Evolutionary conservation across 768 basidiomycete genomes (phyloP).

Genomic region (Tulasnella sp.): DNA sequence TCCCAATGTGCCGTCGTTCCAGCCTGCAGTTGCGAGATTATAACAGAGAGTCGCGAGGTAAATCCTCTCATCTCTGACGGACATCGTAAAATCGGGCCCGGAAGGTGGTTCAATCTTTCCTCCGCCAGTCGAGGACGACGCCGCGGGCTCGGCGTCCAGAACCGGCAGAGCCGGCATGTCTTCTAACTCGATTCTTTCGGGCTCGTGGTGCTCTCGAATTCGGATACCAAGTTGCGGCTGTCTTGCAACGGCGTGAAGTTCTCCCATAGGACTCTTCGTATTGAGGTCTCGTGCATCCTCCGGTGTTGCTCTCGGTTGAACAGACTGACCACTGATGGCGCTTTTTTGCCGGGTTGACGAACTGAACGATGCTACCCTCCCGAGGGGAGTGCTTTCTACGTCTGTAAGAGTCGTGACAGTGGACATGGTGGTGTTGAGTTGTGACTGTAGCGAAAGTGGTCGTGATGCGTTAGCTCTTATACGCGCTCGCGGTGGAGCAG

Average conservation of each 20-base stretch:
- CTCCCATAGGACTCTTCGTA: neutral
- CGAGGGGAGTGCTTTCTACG: neutral
- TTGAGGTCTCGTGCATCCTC: neutral
- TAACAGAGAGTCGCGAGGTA: slow-evolving; percentile 10
- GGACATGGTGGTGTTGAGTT: neutral
- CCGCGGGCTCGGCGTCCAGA: neutral
- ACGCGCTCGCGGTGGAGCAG: neutral
- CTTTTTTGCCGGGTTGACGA: neutral
- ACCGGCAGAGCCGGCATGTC: neutral
- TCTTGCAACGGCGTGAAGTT: neutral
- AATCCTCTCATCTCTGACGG: neutral
- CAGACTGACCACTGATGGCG: neutral
- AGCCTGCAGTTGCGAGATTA: slow-evolving; percentile 5
- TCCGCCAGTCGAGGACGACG: neutral
- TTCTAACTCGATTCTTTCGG: neutral
- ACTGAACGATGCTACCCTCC: neutral
- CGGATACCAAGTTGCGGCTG: neutral
- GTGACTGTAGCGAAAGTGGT: neutral
- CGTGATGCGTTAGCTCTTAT: neutral
- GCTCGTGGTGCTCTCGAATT: neutral
- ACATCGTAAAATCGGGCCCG: neutral
- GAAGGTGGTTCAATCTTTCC: neutral
- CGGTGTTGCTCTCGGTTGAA: neutral
- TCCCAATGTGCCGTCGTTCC: slow-evolving; percentile 11
- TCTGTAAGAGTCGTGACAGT: neutral